Evolutionary conservation across 805 yeast species (phyloP).

Genomic region (Hanseniaspora singularis): DNA sequence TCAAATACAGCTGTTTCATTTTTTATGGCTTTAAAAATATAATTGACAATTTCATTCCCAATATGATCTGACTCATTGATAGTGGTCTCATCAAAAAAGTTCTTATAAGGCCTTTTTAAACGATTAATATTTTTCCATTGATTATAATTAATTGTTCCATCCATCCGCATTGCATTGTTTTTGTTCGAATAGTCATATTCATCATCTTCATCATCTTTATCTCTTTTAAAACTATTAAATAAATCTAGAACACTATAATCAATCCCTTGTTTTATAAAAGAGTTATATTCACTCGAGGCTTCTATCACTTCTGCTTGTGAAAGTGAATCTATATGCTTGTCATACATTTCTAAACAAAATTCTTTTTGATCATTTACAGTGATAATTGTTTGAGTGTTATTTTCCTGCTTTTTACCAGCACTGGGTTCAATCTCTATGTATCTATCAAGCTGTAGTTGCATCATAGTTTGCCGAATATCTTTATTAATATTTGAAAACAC

Average conservation of each 20-base stretch:
- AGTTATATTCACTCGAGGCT: neutral
- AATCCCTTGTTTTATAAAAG: conserved; percentile 1
- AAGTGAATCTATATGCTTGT: neutral
- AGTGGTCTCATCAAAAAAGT: conserved; percentile 4
- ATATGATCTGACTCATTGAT: neutral
- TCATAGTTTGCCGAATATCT: conserved; percentile 40
- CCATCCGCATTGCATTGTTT: conserved; percentile 2
- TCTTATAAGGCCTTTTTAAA: neutral
- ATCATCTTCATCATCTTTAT: conserved; percentile 6
- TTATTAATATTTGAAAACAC: conserved; percentile 23
- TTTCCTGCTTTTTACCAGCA: neutral
- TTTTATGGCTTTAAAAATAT: neutral
- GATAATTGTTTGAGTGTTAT: neutral
- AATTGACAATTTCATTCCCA: neutral
- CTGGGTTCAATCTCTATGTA: conserved; percentile 25
- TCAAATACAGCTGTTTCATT: neutral
- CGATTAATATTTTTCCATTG: neutral
- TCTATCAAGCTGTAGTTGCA: conserved; percentile 33
- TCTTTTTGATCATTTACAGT: neutral
- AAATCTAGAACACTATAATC: conserved; percentile 10
- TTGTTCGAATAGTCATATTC: neutral
- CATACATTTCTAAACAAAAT: neutral
- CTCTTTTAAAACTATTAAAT: neutral
- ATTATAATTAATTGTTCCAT: conserved; percentile 8
- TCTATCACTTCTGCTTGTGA: conserved; percentile 5